Evolutionary conservation across 257 asterid genomes (phyloP).

Genomic region (Lycium ferocissimum): DNA sequence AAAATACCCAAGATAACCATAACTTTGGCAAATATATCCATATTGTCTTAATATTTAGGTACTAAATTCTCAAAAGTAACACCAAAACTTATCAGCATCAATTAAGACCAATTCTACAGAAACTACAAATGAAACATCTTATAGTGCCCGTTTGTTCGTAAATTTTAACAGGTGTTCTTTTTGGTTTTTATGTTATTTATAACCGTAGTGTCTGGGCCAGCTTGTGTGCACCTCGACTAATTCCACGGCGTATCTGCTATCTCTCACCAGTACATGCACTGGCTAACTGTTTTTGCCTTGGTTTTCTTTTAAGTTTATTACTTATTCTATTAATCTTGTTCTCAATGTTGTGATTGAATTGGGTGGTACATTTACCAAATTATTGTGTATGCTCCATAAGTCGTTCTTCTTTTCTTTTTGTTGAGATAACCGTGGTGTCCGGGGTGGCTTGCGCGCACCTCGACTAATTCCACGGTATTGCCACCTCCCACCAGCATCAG

Average conservation of each 20-base stretch:
- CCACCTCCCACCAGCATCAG: too few species aligned
- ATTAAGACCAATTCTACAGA: background rate
- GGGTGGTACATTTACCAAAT: background rate
- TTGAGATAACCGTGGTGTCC: too few species aligned
- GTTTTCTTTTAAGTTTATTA: background rate
- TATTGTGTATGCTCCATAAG: background rate
- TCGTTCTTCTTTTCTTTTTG: background rate
- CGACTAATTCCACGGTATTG: too few species aligned
- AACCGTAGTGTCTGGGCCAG: too few species aligned
- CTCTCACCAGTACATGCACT: too few species aligned
- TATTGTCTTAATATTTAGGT: background rate
- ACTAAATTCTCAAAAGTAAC: constrained; percentile 6
- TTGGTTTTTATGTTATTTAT: too few species aligned
- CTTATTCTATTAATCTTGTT: background rate
- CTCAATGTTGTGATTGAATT: background rate
- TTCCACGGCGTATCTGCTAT: too few species aligned
- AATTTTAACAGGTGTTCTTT: background rate
- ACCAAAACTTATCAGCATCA: background rate
- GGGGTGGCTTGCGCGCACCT: too few species aligned
- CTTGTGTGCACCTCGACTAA: too few species aligned
- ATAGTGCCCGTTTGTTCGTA: background rate
- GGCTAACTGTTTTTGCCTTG: too few species aligned
- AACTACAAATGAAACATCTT: background rate
- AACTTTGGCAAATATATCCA: background rate
- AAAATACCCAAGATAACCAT: background rate